Percentiles rank a stretch among this genome's conserved stretches.
phyloP scores from a whole-genome alignment of 192 early-diverging fungal species.

The Backusella sp. region DNA sequence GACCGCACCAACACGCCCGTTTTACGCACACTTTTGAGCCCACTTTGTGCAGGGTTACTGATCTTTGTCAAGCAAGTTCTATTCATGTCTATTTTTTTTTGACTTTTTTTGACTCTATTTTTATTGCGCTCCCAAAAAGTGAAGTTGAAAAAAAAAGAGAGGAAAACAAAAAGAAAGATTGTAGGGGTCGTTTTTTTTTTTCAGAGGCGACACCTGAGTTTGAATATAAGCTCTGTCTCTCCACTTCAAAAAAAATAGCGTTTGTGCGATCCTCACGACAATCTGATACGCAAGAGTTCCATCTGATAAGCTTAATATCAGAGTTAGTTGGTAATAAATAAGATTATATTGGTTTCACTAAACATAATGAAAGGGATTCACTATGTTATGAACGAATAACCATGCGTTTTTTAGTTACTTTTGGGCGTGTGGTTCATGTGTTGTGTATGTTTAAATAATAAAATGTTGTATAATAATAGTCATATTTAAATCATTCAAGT shows the following conservation, averaged over 20 bases:
- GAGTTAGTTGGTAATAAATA: not conserved
- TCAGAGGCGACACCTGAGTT: not conserved
- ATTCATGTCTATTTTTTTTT: not conserved
- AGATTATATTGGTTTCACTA: not conserved
- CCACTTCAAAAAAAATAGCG: not conserved
- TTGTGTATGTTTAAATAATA: too few species aligned
- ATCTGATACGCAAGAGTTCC: not conserved
- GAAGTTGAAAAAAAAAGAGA: not conserved
- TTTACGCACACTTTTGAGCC: not conserved
- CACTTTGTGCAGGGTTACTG: not conserved
- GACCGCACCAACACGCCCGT: not conserved
- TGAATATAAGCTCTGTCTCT: not conserved
- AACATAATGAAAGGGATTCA: not conserved
- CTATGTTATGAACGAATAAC: too few species aligned
- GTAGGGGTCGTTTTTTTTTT: not conserved
- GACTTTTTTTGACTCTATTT: not conserved
- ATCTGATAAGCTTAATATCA: not conserved
- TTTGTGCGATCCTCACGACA: not conserved
- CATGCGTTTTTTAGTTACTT: too few species aligned
- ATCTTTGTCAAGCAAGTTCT: not conserved
- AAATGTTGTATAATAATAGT: too few species aligned
- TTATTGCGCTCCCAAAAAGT: not conserved
- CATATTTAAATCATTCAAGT: too few species aligned
- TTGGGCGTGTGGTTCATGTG: too few species aligned
- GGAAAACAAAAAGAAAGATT: slow-evolving; percentile 7